Percentiles rank a stretch among this genome's conserved stretches.
phyloP scores from a whole-genome alignment of 148 eudicot species.

The Dianthus caryophyllus region DNA sequence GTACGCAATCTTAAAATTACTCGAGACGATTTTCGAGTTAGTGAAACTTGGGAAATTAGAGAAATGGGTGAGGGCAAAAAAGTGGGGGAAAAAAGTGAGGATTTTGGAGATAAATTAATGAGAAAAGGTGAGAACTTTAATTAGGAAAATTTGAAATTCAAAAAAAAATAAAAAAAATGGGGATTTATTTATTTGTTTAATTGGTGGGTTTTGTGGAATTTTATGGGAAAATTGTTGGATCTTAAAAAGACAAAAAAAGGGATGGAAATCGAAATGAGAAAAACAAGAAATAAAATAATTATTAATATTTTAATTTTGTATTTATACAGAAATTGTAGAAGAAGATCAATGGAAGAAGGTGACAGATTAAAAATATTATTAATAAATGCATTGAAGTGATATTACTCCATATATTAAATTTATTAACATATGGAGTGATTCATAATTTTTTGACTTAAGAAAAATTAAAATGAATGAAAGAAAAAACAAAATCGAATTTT shows the following conservation, averaged over 20 bases:
- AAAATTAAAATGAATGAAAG: no score
- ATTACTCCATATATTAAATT: background rate
- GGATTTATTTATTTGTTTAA: background rate
- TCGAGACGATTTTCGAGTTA: no score
- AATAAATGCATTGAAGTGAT: background rate
- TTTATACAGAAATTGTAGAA: conserved; percentile 23
- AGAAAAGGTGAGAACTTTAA: conserved; percentile 16
- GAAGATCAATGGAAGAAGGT: conserved; percentile 22
- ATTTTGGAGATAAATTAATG: background rate
- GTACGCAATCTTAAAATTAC: background rate
- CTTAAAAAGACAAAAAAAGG: conserved; percentile 15
- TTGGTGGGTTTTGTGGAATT: conserved; percentile 13
- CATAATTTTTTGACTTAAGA: no score
- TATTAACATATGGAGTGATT: no score
- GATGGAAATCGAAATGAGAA: conserved; percentile 10
- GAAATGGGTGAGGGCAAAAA: conserved; percentile 11
- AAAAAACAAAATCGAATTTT: no score
- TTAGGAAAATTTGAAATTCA: conserved; percentile 28
- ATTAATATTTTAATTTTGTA: background rate
- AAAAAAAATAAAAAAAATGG: background rate
- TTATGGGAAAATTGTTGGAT: conserved; percentile 17
- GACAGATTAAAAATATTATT: background rate
- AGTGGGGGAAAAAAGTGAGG: conserved; percentile 19
- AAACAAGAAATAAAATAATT: conserved; percentile 4
- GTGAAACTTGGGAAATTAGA: background rate